phyloP scores from a whole-genome alignment of 495 filamentous ascomycete genomes.

The Xylaria scruposa region DNA sequence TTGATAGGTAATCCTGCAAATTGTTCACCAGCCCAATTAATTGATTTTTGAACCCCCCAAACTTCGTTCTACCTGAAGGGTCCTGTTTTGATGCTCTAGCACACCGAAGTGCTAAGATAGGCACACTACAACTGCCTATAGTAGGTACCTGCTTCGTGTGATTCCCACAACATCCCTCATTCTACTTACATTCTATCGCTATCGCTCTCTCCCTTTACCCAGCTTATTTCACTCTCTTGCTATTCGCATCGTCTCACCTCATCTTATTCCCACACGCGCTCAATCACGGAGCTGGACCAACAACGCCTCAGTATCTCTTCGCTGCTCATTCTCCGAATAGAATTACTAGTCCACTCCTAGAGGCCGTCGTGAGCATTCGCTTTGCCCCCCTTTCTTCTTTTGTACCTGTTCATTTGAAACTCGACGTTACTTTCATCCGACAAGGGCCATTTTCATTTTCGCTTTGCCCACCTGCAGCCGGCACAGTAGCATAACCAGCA shows the following conservation, averaged over 20 bases:
- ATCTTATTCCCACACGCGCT: constrained; percentile 26
- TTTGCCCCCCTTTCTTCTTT: constrained; percentile 24
- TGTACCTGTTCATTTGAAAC: constrained; percentile 25
- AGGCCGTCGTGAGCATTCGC: constrained; percentile 17
- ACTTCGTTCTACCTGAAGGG: background rate
- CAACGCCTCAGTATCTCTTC: constrained; percentile 21
- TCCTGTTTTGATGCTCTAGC: background rate
- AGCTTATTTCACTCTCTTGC: constrained; percentile 12
- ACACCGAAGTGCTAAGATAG: background rate
- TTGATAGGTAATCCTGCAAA: constrained; percentile 3
- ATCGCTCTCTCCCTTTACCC: constrained; percentile 24
- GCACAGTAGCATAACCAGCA: background rate
- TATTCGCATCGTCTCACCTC: constrained; percentile 25
- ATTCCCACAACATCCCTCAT: constrained; percentile 21
- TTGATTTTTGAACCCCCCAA: background rate
- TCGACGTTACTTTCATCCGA: constrained; percentile 8
- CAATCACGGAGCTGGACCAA: constrained; percentile 25
- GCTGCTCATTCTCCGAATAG: constrained; percentile 20
- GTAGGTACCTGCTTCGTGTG: background rate
- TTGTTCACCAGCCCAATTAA: constrained; percentile 15
- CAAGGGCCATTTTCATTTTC: constrained; percentile 16
- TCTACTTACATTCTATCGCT: background rate
- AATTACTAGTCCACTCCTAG: constrained; percentile 17
- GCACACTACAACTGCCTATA: background rate
- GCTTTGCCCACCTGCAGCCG: background rate